A percentile compares a stretch with the other conserved stretches of the same genome.
Evolutionary conservation across 2,329 filamentous ascomycete genomes (phyloP).

Genomic region (Apiospora pterosperma): DNA sequence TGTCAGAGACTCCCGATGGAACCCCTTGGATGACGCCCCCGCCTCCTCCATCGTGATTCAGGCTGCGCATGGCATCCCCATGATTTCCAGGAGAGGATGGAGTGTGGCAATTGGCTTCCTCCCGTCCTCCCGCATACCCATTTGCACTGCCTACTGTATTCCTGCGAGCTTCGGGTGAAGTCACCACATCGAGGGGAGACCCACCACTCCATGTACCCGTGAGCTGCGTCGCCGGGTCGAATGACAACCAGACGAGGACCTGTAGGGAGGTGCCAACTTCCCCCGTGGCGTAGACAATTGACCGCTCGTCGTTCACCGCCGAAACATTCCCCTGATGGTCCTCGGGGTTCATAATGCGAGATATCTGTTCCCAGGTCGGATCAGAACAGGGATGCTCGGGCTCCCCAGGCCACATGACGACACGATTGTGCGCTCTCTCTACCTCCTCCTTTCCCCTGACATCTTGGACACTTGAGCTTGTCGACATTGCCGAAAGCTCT

Average conservation of each 20-base stretch:
- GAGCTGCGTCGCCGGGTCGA: conserved; percentile 24
- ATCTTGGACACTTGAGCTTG: not conserved
- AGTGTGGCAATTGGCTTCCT: not conserved
- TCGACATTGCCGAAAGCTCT: conserved; percentile 14
- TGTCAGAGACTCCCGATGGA: not conserved
- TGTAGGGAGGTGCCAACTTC: conserved; percentile 15
- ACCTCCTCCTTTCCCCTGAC: not conserved
- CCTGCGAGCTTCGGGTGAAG: not conserved
- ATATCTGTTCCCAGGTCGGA: conserved; percentile 14
- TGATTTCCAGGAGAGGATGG: not conserved
- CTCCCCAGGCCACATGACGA: conserved; percentile 24
- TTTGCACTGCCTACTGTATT: not conserved
- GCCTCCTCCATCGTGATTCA: not conserved
- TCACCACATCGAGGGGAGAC: not conserved
- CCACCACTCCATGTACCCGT: conserved; percentile 6
- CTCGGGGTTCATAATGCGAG: conserved; percentile 19
- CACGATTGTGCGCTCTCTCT: conserved; percentile 15
- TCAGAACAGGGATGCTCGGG: conserved; percentile 6
- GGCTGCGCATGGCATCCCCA: not conserved
- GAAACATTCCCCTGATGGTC: conserved; percentile 14
- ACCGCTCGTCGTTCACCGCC: conserved; percentile 23
- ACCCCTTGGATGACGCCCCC: too few species aligned
- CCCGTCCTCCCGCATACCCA: not conserved
- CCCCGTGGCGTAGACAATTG: conserved; percentile 23
- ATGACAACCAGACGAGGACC: conserved; percentile 22